These are phyloP conservation scores for Rhodotorula sp. DNA, from an alignment of 1,284 basidiomycete genomes.

Conservation along the genomic window DNA sequence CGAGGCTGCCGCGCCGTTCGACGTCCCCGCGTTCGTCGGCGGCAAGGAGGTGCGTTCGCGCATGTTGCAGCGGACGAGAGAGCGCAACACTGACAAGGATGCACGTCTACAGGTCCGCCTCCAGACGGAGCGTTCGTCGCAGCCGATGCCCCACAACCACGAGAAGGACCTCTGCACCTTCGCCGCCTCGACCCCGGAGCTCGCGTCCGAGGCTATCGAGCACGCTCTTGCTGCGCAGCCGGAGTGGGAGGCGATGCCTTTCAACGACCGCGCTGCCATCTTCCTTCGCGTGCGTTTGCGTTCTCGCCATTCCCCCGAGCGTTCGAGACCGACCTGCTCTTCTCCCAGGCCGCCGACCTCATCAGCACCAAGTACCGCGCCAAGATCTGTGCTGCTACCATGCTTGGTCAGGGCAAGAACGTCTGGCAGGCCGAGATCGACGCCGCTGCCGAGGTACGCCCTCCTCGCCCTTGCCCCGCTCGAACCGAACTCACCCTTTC, in stretches of 20 bases:
- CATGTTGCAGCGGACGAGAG: neutral
- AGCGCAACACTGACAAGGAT: neutral
- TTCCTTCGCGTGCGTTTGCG: slow-evolving; percentile 70
- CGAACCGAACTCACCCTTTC: neutral
- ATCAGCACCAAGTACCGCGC: slow-evolving; percentile 72
- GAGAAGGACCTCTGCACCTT: slow-evolving; percentile 78
- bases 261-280: slow-evolving; percentile 90
- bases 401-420: slow-evolving; percentile 98
- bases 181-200: slow-evolving; percentile 78
- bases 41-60: slow-evolving; percentile 71
- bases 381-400: slow-evolving; percentile 89
- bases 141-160: slow-evolving; percentile 81
- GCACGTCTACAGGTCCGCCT: slow-evolving; percentile 59
- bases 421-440: slow-evolving; percentile 99
- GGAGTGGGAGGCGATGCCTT: slow-evolving; percentile 90
- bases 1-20: slow-evolving; percentile 78
- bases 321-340: neutral
- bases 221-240: slow-evolving; percentile 83
- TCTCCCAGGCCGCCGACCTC: slow-evolving; percentile 75
- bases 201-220: slow-evolving; percentile 78
- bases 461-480: neutral
- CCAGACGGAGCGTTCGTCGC: slow-evolving; percentile 58
- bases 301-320: too few species aligned
- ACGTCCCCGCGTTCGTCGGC: slow-evolving; percentile 90
- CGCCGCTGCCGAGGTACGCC: slow-evolving; percentile 86